Conservation (phyloP, 306 rosid genomes). For the Quercus bicolor region DNA sequence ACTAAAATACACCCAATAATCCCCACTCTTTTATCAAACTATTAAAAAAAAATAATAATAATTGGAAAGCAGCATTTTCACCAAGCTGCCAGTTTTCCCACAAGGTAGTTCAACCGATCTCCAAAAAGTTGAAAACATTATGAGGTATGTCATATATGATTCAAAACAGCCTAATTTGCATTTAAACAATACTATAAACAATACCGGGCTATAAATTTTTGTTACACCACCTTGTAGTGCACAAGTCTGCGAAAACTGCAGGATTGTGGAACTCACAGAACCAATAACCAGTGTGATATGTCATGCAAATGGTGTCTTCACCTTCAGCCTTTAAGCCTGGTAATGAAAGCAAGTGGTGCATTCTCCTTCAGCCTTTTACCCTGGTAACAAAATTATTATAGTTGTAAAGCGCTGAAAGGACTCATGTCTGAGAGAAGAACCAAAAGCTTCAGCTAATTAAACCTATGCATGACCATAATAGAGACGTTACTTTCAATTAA, state of each 20-base stretch:
- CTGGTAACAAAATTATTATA: slow-evolving; percentile 27
- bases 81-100: neutral
- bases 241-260: slow-evolving; percentile 9
- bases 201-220: slow-evolving; percentile 33
- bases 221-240: slow-evolving; percentile 18
- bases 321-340: slow-evolving; percentile 48
- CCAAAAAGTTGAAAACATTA: neutral
- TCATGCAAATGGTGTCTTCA: slow-evolving; percentile 23
- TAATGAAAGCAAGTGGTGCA: slow-evolving; percentile 10
- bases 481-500: neutral
- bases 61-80: neutral
- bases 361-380: slow-evolving; percentile 32
- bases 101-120: neutral
- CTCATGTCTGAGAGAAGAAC: neutral
- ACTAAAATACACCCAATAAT: too few relatives aligned
- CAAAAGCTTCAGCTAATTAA: neutral
- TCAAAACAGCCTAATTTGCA: slow-evolving; percentile 4
- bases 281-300: slow-evolving; percentile 23
- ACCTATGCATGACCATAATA: neutral
- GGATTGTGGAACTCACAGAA: slow-evolving; percentile 13
- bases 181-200: slow-evolving; percentile 19
- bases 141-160: neutral
- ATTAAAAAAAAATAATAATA: neutral
- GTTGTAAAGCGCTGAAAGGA: neutral
- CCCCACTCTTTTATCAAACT: too few relatives aligned